These are phyloP conservation scores for Trypanosoma grayi DNA, from an alignment of 208 protist genomes.

Conservation along the genomic window DNA sequence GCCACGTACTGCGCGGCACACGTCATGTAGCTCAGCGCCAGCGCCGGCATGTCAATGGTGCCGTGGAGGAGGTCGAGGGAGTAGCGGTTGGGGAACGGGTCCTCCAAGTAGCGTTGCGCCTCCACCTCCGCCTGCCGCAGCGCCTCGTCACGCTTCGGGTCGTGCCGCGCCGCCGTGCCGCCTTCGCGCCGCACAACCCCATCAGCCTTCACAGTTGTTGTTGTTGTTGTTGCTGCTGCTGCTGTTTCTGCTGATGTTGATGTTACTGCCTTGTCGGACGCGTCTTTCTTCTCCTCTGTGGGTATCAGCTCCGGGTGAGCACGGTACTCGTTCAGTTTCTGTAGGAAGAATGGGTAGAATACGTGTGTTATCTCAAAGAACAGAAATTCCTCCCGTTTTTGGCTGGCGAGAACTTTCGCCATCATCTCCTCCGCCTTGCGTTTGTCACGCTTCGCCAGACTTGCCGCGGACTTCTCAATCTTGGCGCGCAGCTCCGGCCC, in stretches of 20 bases:
- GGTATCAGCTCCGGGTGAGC: conserved; percentile 65
- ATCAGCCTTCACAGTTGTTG: conserved; percentile 41
- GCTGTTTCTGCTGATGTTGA: conserved; percentile 23
- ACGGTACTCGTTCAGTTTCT: conserved; percentile 75
- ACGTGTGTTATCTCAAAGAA: conserved; percentile 83
- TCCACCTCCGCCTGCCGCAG: conserved; percentile 69
- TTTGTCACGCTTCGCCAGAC: conserved; percentile 66
- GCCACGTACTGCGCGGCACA: conserved; percentile 82
- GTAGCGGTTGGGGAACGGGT: conserved; percentile 76
- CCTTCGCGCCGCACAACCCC: conserved; percentile 57
- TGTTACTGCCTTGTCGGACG: conserved; percentile 26
- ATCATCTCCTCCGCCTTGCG: conserved; percentile 79
- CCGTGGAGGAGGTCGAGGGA: conserved; percentile 60
- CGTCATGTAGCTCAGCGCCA: conserved; percentile 72
- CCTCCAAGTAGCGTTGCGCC: conserved; percentile 69
- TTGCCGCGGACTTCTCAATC: conserved; percentile 70
- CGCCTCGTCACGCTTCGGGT: conserved; percentile 62
- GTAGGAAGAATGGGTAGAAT: conserved; percentile 90
- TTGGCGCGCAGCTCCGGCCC: conserved; percentile 79
- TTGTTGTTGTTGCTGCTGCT: conserved; percentile 22
- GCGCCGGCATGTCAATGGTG: conserved; percentile 64
- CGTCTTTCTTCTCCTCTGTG: conserved; percentile 21
- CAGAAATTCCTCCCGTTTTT: conserved; percentile 73
- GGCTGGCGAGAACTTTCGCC: conserved; percentile 72
- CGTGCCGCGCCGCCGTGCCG: conserved; percentile 47